Evolutionary conservation across 345 rosid species (phyloP), one percentile per base, ranked within the genome.

Genomic region (Citropsis articulata): DNA sequence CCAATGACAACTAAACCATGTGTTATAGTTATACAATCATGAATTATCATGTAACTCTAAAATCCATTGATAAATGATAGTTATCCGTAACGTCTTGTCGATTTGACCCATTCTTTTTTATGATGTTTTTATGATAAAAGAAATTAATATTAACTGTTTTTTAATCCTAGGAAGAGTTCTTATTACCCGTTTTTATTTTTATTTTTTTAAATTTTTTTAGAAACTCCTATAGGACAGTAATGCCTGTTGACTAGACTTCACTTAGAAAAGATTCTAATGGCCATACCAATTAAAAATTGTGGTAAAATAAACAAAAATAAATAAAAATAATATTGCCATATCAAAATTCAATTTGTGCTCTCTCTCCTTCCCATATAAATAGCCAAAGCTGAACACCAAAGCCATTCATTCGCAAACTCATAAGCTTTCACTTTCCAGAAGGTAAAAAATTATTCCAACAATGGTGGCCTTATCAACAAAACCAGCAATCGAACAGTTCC

Each of bases 401-500:
- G 1, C 36, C 63, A 66, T 79, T 45, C 61, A 55, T 61, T 68
- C 63, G 6, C 7, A 18, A 53, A 55, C 67, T 60, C 69, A 16
- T 7, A 53, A 53, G 25, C 27, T 42, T 70, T 25, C 53, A 31
- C 7, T 63, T 71, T 73, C 25, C 9, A 24, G n/a, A 61, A 4
- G 30, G 5, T 13, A 71, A 56, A 66, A 2, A 61, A 45, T 13
- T 45, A 12, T 53, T 21, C 30, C 75, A 56, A 66, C 77, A 77
- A 81, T 81, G 77, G 73, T 72, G 64, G 27, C 50, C 25, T 33
- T 72, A 55, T 72, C 77, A 12, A 77, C 77, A 12, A 77, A 77
- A 67, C 69, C 81, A 60, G 81, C 81, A 72, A 77, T 77, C 28
- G 78, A 77, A 72, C 84, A 73, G 81, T 77, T 77, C 13, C 31